Evolutionary conservation across 2,329 filamentous ascomycete species (phyloP).

Genomic region (Chaetomiaceae sp.): DNA sequence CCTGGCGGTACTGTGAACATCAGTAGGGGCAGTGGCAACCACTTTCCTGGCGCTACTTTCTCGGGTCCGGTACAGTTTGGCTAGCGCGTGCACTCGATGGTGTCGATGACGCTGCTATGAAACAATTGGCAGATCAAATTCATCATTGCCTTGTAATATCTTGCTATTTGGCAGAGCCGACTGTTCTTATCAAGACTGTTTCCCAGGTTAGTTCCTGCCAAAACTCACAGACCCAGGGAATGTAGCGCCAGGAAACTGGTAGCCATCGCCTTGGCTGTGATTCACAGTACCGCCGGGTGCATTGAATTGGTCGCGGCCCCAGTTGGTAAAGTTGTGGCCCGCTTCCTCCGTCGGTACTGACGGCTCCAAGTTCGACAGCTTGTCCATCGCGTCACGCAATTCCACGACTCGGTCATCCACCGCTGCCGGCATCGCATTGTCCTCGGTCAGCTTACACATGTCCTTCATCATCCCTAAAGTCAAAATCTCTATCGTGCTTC

Average conservation of each 20-base stretch:
- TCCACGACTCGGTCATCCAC: constrained; percentile 1
- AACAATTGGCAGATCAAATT: too few relatives aligned
- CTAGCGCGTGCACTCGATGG: too few relatives aligned
- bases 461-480: constrained; percentile 3
- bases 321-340: constrained; percentile 3
- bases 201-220: too few relatives aligned
- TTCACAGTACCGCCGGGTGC: constrained; percentile 1
- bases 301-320: constrained; percentile 1
- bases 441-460: constrained; percentile 1
- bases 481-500: not conserved
- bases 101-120: too few relatives aligned
- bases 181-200: too few relatives aligned
- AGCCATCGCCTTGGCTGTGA: not conserved
- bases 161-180: too few relatives aligned
- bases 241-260: not conserved
- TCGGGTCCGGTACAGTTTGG: too few relatives aligned
- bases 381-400: constrained; percentile 1
- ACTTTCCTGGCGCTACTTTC: too few relatives aligned
- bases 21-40: too few relatives aligned
- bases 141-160: too few relatives aligned
- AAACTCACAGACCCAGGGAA: constrained; percentile 2
- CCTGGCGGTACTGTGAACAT: too few relatives aligned
- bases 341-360: constrained; percentile 4
- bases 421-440: not conserved
- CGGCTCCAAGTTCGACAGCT: constrained; percentile 1